Evolutionary conservation across 2,329 filamentous ascomycete genomes (phyloP).

Genomic region (Stemphylium beticola): DNA sequence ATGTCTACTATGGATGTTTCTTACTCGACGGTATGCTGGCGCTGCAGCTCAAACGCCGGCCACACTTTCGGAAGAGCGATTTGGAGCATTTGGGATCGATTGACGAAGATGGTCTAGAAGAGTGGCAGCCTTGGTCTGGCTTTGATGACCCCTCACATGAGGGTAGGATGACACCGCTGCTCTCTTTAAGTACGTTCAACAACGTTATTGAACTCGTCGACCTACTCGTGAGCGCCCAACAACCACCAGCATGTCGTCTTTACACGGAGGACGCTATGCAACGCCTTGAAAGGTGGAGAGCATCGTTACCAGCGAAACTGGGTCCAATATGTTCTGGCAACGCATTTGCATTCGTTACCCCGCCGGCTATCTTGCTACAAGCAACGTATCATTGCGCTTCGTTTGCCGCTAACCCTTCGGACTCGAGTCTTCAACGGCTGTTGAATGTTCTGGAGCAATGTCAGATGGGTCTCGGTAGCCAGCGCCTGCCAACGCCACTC

Average conservation of each 20-base stretch:
- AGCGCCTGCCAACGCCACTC: conserved; percentile 37
- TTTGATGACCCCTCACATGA: conserved; percentile 38
- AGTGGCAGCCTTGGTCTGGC: conserved; percentile 75
- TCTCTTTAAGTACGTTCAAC: conserved; percentile 62
- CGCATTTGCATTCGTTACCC: conserved; percentile 24
- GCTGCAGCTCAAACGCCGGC: conserved; percentile 57
- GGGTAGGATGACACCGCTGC: conserved; percentile 40
- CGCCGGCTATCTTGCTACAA: conserved; percentile 37
- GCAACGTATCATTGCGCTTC: conserved; percentile 34
- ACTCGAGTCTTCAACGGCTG: conserved; percentile 23
- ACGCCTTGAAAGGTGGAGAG: conserved; percentile 48
- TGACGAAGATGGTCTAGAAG: conserved; percentile 71
- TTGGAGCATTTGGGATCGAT: conserved; percentile 57
- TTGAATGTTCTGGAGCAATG: conserved; percentile 36
- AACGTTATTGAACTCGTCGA: conserved; percentile 49
- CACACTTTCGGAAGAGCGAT: conserved; percentile 59
- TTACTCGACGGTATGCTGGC: conserved; percentile 67
- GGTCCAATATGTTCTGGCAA: conserved; percentile 24
- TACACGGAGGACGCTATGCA: conserved; percentile 36
- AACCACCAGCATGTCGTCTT: neutral
- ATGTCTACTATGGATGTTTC: conserved; percentile 63
- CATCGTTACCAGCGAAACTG: conserved; percentile 33
- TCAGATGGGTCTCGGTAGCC: conserved; percentile 25
- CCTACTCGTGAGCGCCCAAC: conserved; percentile 26
- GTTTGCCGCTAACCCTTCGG: conserved; percentile 30